These are phyloP conservation scores for Neurospora sp. DNA, from an alignment of 495 filamentous ascomycete genomes.

Conservation along the genomic window DNA sequence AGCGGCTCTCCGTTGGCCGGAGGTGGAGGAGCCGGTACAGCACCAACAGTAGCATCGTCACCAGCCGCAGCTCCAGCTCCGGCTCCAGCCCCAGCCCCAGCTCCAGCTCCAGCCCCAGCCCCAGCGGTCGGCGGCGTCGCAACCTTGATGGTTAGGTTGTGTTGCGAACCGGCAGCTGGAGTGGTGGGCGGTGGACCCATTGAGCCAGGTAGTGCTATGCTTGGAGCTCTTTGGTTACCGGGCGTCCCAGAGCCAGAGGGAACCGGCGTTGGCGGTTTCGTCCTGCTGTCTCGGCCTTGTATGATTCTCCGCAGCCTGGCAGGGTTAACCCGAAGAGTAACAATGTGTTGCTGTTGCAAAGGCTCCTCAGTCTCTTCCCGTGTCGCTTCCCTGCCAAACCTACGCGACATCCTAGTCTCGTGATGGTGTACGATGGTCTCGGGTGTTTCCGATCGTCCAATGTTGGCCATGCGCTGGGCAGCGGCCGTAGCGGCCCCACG, in stretches of 20 bases:
- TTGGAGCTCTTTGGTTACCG: slow-evolving; percentile 39
- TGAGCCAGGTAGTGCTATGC: slow-evolving; percentile 42
- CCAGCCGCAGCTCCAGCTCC: neutral
- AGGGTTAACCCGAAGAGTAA: slow-evolving; percentile 62
- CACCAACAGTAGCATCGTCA: slow-evolving; percentile 29
- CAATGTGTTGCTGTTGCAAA: slow-evolving; percentile 47
- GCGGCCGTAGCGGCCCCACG: slow-evolving; percentile 75
- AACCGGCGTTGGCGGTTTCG: slow-evolving; percentile 28
- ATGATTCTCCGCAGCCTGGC: slow-evolving; percentile 52
- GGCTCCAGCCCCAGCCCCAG: neutral
- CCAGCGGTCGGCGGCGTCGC: slow-evolving; percentile 16
- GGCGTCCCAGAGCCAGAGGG: slow-evolving; percentile 33
- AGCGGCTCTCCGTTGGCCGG: slow-evolving; percentile 42
- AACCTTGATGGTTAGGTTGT: slow-evolving; percentile 19
- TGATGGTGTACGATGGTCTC: slow-evolving; percentile 63
- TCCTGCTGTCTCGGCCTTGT: slow-evolving; percentile 23
- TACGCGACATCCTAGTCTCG: slow-evolving; percentile 57
- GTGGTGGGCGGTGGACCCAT: slow-evolving; percentile 52
- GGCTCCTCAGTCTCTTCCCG: slow-evolving; percentile 68
- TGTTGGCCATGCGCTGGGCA: slow-evolving; percentile 59
- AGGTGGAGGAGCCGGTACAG: slow-evolving; percentile 55
- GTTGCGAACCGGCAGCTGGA: slow-evolving; percentile 16
- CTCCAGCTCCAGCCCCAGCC: neutral
- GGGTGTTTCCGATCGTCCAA: slow-evolving; percentile 83
- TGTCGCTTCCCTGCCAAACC: slow-evolving; percentile 43